Conservation (phyloP, 2,329 filamentous ascomycete species). For the Fusarium redolens region DNA sequence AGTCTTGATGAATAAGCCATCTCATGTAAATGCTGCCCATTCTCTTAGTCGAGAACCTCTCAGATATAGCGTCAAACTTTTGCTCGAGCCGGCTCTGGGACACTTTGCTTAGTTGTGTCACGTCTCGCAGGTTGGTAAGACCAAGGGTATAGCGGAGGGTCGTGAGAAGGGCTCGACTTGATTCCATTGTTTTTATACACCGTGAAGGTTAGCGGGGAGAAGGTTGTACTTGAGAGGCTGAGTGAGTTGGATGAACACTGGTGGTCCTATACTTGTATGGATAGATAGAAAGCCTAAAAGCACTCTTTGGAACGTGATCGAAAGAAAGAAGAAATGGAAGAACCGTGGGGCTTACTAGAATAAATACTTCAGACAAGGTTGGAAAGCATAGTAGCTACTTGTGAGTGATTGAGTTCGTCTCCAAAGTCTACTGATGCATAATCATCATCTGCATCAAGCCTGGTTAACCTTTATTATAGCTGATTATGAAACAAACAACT, state of each 20-base stretch:
- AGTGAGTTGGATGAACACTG: background rate
- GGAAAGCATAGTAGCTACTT: background rate
- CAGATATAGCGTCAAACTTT: slow-evolving; percentile 21
- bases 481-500: background rate
- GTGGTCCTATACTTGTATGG: background rate
- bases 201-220: background rate
- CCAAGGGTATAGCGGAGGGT: slow-evolving; percentile 40
- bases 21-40: slow-evolving; percentile 42
- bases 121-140: slow-evolving; percentile 35
- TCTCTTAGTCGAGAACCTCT: slow-evolving; percentile 15
- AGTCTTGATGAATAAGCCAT: slow-evolving; percentile 45
- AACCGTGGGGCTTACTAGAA: background rate
- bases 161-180: slow-evolving; percentile 14
- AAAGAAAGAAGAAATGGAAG: background rate
- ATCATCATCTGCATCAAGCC: background rate
- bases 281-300: background rate
- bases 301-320: background rate
- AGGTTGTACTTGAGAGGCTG: background rate
- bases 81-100: slow-evolving; percentile 40
- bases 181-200: slow-evolving; percentile 36
- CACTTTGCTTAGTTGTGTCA: slow-evolving; percentile 41
- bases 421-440: background rate
- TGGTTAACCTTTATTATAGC: background rate
- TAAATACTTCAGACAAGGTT: background rate
- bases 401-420: background rate